Evolutionary conservation across 495 filamentous ascomycete genomes (phyloP).

Genomic region (Tuber calosporum): DNA sequence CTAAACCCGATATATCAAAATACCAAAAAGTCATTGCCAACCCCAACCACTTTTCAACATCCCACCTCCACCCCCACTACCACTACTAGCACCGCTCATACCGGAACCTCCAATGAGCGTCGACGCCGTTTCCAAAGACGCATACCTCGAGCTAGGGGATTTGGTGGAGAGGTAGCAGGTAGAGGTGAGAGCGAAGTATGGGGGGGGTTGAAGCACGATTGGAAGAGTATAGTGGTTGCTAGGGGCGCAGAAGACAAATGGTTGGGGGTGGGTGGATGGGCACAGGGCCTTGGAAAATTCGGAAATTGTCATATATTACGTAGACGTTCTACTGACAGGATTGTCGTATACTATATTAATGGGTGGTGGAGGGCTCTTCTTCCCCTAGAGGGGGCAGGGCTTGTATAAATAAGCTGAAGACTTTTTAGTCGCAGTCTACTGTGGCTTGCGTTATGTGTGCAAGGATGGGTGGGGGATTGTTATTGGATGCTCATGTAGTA

Average conservation of each 20-base stretch:
- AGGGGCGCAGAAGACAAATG: constrained; percentile 19
- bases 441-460: neutral
- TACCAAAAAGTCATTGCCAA: too few species aligned
- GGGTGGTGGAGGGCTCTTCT: constrained; percentile 7
- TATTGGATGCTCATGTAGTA: neutral
- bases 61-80: neutral
- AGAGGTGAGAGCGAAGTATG: neutral
- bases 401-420: neutral
- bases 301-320: constrained; percentile 1
- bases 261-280: constrained; percentile 15
- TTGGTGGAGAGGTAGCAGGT: neutral
- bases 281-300: constrained; percentile 17
- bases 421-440: neutral
- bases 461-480: neutral
- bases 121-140: neutral
- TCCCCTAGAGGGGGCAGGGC: neutral
- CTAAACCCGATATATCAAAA: too few species aligned
- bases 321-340: neutral
- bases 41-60: too few species aligned
- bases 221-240: constrained; percentile 16
- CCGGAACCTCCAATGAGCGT: neutral
- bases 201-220: neutral
- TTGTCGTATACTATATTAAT: constrained; percentile 10
- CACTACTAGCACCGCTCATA: neutral
- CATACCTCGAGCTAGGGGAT: neutral